Evolutionary conservation across 306 rosid genomes (phyloP).

Genomic region (Trifolium pratense): DNA sequence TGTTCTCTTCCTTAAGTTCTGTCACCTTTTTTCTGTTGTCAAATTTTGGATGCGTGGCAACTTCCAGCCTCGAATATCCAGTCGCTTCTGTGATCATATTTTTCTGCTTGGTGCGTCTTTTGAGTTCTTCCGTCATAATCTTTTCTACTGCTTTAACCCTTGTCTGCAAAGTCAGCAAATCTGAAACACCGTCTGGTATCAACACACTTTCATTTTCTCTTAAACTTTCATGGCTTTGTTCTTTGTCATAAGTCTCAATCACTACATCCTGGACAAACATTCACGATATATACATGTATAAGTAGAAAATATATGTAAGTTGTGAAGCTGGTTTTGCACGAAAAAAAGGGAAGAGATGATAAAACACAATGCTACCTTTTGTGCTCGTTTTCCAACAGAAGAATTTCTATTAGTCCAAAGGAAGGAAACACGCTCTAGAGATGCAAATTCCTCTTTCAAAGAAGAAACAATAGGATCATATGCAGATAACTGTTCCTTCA

Average conservation of each 20-base stretch:
- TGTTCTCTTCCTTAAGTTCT: constrained; percentile 41
- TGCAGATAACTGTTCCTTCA: constrained; percentile 66
- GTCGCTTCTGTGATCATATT: constrained; percentile 32
- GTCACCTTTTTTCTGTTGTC: constrained; percentile 44
- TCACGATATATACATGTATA: constrained; percentile 34
- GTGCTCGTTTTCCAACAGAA: constrained; percentile 39
- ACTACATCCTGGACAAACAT: constrained; percentile 55
- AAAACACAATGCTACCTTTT: constrained; percentile 54
- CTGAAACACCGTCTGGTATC: constrained; percentile 57
- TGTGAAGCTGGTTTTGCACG: constrained; percentile 33
- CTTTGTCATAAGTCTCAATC: constrained; percentile 43
- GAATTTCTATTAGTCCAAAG: constrained; percentile 52
- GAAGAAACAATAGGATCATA: constrained; percentile 71
- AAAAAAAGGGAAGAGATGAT: constrained; percentile 11
- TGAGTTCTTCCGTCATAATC: constrained; percentile 63
- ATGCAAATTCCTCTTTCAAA: constrained; percentile 67
- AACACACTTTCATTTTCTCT: constrained; percentile 40
- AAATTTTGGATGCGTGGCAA: constrained; percentile 34
- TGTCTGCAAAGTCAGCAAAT: constrained; percentile 69
- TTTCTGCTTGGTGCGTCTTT: constrained; percentile 48
- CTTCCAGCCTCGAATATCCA: constrained; percentile 39
- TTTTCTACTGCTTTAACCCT: constrained; percentile 62
- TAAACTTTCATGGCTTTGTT: constrained; percentile 43
- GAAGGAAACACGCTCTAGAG: constrained; percentile 70
- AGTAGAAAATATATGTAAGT: constrained; percentile 10